Base-by-base conservation (phyloP, 805 yeast genomes). In the Metschnikowia chrysomelidarum region DNA sequence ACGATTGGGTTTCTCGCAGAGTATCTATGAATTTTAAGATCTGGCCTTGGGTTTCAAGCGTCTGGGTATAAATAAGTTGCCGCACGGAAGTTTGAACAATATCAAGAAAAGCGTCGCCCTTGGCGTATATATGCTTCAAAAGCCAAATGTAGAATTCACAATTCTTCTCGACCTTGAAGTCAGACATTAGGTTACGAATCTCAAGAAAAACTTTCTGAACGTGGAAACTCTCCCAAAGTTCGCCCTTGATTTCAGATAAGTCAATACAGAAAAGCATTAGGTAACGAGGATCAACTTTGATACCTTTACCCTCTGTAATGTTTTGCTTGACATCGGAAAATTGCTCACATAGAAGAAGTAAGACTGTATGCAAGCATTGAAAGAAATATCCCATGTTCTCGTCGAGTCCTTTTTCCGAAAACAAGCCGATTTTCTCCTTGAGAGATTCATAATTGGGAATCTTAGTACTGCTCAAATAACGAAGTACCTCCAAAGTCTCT, bases 251-350 rank as follows among this genome's bases (percentile, higher is more conserved):
- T 4, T 32, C 9, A 4, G 16, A 12, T 3, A 15, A 27, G 1
- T 24, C 32, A 4, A 32, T 19, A 10, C 26, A 30, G 19, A 25
- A 36, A 4, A 36, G 24, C 20, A 47, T 34, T 20, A 43, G 25
- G 11, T 45, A 25, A n/a, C 51, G 35, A 5, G 44, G 41, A 24
- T 47, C 50, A 2, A 36, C 12, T 11, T 13, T 23, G 3, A 10
- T 3, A 0, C 9, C 5, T 8, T 24, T 13, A 7, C n/a, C 23
- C 9, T 21, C 15, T n/a, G 8, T n/a, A 5, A 42, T 3, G 6
- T 17, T 12, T 9, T 14, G 18, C 26, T 39, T 30, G 4, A 39
- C 24, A n/a, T 21, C 24, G 5, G 19, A 17, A 13, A 17, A 24
- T 13, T 33, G 27, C 14, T 35, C 41, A 1, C 29, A 20, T 27